Base-by-base conservation (phyloP, 805 yeast species). In the Metschnikowia corniflorae region DNA sequence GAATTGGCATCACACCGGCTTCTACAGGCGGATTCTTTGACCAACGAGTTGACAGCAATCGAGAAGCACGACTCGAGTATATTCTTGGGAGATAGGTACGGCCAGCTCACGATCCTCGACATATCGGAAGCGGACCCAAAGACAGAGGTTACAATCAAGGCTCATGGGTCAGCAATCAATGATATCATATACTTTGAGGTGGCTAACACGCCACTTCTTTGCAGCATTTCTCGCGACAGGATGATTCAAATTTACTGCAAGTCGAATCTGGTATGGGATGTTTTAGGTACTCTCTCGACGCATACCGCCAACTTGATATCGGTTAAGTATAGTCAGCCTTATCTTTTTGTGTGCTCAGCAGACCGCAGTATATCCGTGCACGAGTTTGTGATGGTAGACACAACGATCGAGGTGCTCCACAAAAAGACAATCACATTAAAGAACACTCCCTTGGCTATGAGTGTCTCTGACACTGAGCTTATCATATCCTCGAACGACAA, bases 291-390 rank as follows among this genome's bases (percentile, higher is more conserved):
- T 0, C 49, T 82, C n/a, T 72, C 75, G 1, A 60, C 70, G 5
- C 86, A 78, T 47, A 75, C 71, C 35, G 83, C 78, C 0, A 78
- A 73, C 49, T 53, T 79, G 9, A 35, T 68, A 7, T 65, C 66
- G 20, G 48, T 77, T 2, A 39, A 54, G 3, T 61, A 57, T 29
- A 31, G 46, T 4, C 57, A 60, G 12, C 45, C 50, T 4, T 50
- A 57, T 35, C 49, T 80, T 3, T 68, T 65, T 37, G 78, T 77
- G 2, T 71, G 80, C 30, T 79, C 87, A 0, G 66, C 80, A 1
- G 87, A 82, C 54, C 58, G 86, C 42, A 73, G 81, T 0, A 52
- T 81, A 0, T 71, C 83, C 0, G 54, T 80, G 5, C 84, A 80
- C 54, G 61, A 56, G 30, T 49, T 71, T 17, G 47, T 23, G 18